Base-by-base conservation (phyloP, 2,329 filamentous ascomycete species). In the Amylocarpus encephaloides region DNA sequence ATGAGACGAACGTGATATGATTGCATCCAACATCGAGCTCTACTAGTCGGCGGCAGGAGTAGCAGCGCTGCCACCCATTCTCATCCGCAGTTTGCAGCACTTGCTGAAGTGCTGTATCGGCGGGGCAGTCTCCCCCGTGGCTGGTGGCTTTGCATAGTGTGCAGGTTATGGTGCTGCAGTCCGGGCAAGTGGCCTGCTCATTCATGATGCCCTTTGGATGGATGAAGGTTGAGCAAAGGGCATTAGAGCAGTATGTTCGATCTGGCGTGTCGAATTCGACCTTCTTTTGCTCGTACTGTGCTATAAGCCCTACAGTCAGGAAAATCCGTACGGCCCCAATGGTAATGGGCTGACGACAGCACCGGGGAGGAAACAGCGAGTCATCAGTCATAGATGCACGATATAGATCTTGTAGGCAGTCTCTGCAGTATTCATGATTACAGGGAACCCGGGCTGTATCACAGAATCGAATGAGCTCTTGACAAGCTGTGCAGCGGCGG, bases 161-260 rank as follows among this genome's bases (percentile, higher is more conserved):
- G 49, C 54, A 59, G 41, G 54, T 59, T 42, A 10, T 12, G 50
- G 54, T 30, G 45, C 44, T 30, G 50, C 52, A 57, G 38, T 34
- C 33, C 42, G 32, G 34, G 46, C 54, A 59, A 32, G 46, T 46
- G 46, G 56, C 56, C 36, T 15, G 16, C 49, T 59, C 49, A 29
- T 38, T 6, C 11, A 46, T 46, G 50, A 46, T 42, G 16, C 49
- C 51, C 46, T 19, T 12, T 12, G 52, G 35, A 18, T 52, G 50
- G 49, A 59, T 51, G 35, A 57, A 59, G 39, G 49, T 56, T 22
- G 50, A 48, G 36, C 55, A 59, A 16, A 52, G 50, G 12, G 50
- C 33, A 6, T 46, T 26, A 47, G 53, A 55, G 50, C 53, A 61
- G 50, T 61, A 59, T 22, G 57, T 42, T 54, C 58, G 57, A 50